Conservation (phyloP, 2,329 filamentous ascomycete genomes). For the Talaromyces atroroseus region DNA sequence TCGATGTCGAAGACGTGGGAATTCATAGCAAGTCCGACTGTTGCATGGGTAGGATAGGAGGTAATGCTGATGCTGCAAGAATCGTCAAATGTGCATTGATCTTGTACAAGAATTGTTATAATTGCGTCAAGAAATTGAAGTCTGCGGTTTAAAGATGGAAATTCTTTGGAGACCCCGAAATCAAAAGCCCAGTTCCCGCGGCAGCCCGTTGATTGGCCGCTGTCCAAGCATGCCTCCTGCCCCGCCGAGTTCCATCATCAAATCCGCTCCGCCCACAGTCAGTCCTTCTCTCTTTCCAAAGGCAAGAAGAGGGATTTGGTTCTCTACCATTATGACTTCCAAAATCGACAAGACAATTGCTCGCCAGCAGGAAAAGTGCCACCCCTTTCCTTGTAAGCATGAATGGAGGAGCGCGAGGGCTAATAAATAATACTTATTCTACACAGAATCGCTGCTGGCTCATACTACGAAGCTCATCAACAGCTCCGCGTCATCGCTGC, state of each 20-base stretch:
- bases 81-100: neutral
- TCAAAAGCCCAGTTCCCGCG: neutral
- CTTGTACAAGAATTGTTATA: neutral
- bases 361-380: slow-evolving; percentile 69
- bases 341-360: slow-evolving; percentile 65
- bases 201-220: neutral
- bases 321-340: slow-evolving; percentile 28
- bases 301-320: neutral
- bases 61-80: neutral
- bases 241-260: slow-evolving; percentile 3
- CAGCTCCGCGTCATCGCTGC: slow-evolving; percentile 93
- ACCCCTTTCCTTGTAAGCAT: slow-evolving; percentile 12
- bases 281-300: neutral
- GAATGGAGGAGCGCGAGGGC: slow-evolving; percentile 14
- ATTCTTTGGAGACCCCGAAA: neutral
- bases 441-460: slow-evolving; percentile 74
- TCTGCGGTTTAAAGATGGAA: too few species aligned
- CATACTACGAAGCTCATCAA: slow-evolving; percentile 97
- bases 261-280: neutral
- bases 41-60: neutral
- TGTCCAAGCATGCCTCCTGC: neutral
- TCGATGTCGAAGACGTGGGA: slow-evolving; percentile 56
- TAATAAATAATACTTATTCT: slow-evolving; percentile 2
- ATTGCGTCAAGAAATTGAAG: neutral
- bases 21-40: slow-evolving; percentile 23